Percentiles rank a stretch among this genome's conserved stretches.
Evolutionary conservation across 2,329 filamentous ascomycete genomes (phyloP).

Genomic region (Cercospora sp.): DNA sequence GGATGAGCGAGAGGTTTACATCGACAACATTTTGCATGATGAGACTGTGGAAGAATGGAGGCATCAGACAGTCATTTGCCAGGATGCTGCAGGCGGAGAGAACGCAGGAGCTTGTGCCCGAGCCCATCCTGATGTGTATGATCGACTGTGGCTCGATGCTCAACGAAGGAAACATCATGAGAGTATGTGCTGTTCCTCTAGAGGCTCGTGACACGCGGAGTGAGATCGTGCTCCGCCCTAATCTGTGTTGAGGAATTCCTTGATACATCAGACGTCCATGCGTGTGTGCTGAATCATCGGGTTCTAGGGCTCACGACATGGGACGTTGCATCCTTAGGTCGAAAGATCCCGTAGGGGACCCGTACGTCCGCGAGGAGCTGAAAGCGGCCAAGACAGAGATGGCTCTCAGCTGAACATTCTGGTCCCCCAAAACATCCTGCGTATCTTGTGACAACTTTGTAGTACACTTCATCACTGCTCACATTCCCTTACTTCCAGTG

Average conservation of each 20-base stretch:
- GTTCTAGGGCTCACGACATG: background rate
- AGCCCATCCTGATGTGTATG: background rate
- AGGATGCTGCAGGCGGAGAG: background rate
- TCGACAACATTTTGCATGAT: background rate
- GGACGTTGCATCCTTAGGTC: background rate
- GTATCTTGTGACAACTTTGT: background rate
- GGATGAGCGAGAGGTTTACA: too few relatives aligned
- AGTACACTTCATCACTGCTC: background rate
- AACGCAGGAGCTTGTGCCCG: background rate
- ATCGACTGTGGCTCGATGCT: background rate
- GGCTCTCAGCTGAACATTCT: background rate
- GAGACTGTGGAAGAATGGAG: background rate
- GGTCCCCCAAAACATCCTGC: background rate
- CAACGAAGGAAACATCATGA: background rate
- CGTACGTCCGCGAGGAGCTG: background rate
- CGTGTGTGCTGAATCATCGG: background rate
- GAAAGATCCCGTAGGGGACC: background rate
- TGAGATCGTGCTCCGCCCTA: background rate
- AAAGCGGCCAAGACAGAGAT: background rate
- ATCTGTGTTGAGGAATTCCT: background rate
- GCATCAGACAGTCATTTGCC: background rate
- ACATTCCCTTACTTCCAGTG: background rate
- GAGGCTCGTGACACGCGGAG: background rate
- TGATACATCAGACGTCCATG: background rate
- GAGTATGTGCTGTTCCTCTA: background rate